These are phyloP conservation scores for Penicillium concentricum DNA, from an alignment of 2,329 filamentous ascomycete genomes.

Conservation along the genomic window DNA sequence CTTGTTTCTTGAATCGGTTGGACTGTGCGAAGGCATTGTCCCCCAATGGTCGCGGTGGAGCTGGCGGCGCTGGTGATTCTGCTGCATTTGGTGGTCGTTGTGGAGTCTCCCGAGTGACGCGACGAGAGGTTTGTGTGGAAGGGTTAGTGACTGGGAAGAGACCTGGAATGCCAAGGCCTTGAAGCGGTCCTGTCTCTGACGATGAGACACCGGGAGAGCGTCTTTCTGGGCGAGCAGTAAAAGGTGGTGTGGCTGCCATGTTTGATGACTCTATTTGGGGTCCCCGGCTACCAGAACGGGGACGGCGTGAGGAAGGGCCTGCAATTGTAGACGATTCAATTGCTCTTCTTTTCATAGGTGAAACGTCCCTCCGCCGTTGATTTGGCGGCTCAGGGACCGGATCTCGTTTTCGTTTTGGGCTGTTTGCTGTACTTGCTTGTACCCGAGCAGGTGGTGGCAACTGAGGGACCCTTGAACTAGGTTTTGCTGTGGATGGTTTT, in stretches of 20 bases:
- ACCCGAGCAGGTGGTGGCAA: background rate
- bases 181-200: background rate
- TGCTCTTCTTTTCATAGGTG: conserved; percentile 13
- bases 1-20: conserved; percentile 1
- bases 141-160: background rate
- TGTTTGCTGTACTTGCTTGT: background rate
- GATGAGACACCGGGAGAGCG: background rate
- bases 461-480: background rate
- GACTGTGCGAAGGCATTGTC: conserved; percentile 9
- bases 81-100: background rate
- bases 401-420: conserved; percentile 26
- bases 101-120: too few relatives aligned
- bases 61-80: background rate
- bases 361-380: background rate
- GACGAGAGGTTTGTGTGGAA: background rate
- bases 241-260: background rate
- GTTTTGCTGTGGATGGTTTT: background rate
- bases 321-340: background rate
- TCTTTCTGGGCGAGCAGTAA: background rate
- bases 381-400: background rate
- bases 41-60: background rate
- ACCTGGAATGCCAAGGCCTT: conserved; percentile 1
- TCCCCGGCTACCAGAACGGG: background rate
- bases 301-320: background rate
- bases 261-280: background rate